Evolutionary conservation across 164 flowering plant genomes (phyloP), one percentile per base, ranked within the genome.

Genomic region (Protea cynaroides): DNA sequence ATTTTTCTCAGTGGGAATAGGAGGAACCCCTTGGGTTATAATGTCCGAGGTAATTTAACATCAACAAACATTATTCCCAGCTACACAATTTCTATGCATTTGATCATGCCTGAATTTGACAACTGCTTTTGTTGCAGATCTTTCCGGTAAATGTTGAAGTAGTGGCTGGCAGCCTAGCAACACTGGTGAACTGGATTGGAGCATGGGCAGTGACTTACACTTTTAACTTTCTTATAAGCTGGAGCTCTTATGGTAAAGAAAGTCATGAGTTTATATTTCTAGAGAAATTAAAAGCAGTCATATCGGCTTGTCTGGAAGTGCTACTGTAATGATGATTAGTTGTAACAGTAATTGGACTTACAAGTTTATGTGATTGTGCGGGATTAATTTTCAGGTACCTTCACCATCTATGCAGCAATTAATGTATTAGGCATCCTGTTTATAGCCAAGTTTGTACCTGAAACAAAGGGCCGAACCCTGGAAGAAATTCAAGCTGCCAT

Each of bases 21-120:
- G 96, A 55, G 87, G 95, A 19, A 81, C 86, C 63, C 97, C 98
- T 61, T 94, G 98, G 98, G 87, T 94, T 57, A 69, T 94, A 44
- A 89, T 89, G 97, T 89, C 98, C 1, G 98, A 94, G 96, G 98
- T 94, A 82, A 55, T 15, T 22, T 18, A 8, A 19, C 25, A 18
- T 9, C 51, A 22, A 62, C 24, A 22, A 12, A 8, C 7, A 8
- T 0, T 51, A 15, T 29, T 47, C 63, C 7, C 10, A 8, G 13
- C 13, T 44, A 21, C 15, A 15, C 6, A 2, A 29, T 9, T 68
- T 21, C 18, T 29, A 22, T 19, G 5, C 25, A 13, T 15, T 4
- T 24, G 3, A 53, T 21, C 50, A 7, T 61, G 37, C 9, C 49
- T 64, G 17, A 4, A 12, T 13, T 50, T 0, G 56, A 61, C 37